Evolutionary conservation across 2,329 filamentous ascomycete species (phyloP).

Genomic region (Aspergillaceae sp.): DNA sequence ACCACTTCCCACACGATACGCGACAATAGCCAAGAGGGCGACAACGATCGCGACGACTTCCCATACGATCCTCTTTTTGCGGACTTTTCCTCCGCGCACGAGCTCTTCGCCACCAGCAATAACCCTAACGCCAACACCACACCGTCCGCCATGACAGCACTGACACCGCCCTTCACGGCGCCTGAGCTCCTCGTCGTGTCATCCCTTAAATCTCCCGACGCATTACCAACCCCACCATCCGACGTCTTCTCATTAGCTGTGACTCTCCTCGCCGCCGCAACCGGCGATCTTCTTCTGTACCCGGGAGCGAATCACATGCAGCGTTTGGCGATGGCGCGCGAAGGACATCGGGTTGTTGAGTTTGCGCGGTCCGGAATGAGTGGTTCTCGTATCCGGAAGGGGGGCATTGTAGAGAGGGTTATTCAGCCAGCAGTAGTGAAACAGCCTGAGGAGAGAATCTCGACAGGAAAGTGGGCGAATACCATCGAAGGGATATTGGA

Average conservation of each 20-base stretch:
- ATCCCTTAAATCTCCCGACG: slow-evolving; percentile 26
- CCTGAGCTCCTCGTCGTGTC: slow-evolving; percentile 35
- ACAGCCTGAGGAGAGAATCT: not conserved
- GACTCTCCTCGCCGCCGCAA: slow-evolving; percentile 38
- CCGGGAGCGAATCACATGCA: slow-evolving; percentile 31
- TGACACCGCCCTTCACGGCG: slow-evolving; percentile 39
- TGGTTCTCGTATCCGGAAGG: slow-evolving; percentile 10
- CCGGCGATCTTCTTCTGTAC: slow-evolving; percentile 38
- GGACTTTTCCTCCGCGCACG: slow-evolving; percentile 38
- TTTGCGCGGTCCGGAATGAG: slow-evolving; percentile 30
- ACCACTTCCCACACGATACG: slow-evolving; percentile 25
- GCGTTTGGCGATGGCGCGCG: slow-evolving; percentile 35
- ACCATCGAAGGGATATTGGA: not conserved
- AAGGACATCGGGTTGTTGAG: slow-evolving; percentile 36
- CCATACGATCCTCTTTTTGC: slow-evolving; percentile 35
- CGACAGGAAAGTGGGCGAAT: not conserved
- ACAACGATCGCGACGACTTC: slow-evolving; percentile 12
- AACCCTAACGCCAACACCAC: no score
- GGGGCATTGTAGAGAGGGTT: not conserved
- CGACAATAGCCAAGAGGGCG: no score
- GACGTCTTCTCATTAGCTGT: slow-evolving; percentile 41
- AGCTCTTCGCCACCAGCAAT: slow-evolving; percentile 7
- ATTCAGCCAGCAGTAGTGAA: not conserved
- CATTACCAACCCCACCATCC: slow-evolving; percentile 28
- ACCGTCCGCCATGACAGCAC: slow-evolving; percentile 4